A percentile compares a stretch with the other conserved stretches of the same genome.
phyloP scores from a whole-genome alignment of 495 filamentous ascomycete genomes.

The Penicillium salamii region DNA sequence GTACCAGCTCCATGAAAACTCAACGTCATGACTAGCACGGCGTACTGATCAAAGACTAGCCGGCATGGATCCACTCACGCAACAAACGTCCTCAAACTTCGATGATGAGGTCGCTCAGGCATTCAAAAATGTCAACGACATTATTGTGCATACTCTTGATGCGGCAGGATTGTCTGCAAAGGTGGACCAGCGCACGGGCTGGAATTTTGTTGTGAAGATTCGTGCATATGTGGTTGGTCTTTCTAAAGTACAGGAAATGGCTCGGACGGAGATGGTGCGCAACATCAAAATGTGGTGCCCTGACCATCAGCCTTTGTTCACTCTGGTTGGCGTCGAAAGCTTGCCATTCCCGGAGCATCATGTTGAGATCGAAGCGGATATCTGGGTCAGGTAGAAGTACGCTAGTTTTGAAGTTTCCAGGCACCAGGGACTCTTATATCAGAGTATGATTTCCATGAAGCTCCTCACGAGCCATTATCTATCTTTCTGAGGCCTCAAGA shows the following conservation, averaged over 20 bases:
- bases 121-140: conserved; percentile 13
- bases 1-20: not conserved
- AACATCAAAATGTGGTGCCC: conserved; percentile 14
- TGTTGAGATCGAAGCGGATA: conserved; percentile 16
- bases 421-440: too few relatives aligned
- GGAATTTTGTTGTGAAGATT: conserved; percentile 13
- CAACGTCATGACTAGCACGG: too few relatives aligned
- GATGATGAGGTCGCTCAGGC: conserved; percentile 17
- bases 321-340: conserved; percentile 12
- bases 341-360: conserved; percentile 16
- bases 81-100: conserved; percentile 4
- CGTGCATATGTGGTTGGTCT: conserved; percentile 12
- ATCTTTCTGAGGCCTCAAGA: too few relatives aligned
- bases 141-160: conserved; percentile 14
- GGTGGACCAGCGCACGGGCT: conserved; percentile 2
- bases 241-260: not conserved
- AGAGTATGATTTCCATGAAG: too few relatives aligned
- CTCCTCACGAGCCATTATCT: too few relatives aligned
- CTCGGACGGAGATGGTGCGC: conserved; percentile 12
- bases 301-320: conserved; percentile 11
- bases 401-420: not conserved
- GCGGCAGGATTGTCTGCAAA: too few relatives aligned
- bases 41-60: conserved; percentile 3
- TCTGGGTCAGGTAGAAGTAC: conserved; percentile 2
- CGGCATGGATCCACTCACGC: conserved; percentile 11